These are phyloP conservation scores for Neocatenulostroma microsporum DNA, from an alignment of 2,329 filamentous ascomycete species.

Conservation along the genomic window DNA sequence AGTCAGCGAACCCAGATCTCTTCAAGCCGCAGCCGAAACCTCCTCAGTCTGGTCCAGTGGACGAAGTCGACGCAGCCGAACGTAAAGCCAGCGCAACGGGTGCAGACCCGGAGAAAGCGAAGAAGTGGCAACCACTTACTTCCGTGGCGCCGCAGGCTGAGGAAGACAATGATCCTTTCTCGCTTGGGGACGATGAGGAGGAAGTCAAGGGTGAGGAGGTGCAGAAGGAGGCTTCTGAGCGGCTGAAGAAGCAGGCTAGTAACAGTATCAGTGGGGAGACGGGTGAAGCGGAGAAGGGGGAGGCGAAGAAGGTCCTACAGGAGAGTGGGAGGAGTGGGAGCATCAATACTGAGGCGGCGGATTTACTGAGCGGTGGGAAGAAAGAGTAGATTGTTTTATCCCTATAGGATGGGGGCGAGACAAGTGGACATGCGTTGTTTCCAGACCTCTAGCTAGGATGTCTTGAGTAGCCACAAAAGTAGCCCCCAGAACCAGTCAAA, in stretches of 20 bases:
- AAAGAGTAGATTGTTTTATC: slow-evolving; percentile 12
- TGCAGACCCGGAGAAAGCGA: slow-evolving; percentile 48
- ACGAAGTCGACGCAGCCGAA: slow-evolving; percentile 73
- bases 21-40: slow-evolving; percentile 61
- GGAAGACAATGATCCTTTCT: slow-evolving; percentile 90
- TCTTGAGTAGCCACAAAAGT: too few relatives aligned
- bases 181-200: slow-evolving; percentile 90
- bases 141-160: slow-evolving; percentile 72
- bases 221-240: slow-evolving; percentile 45
- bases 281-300: slow-evolving; percentile 1
- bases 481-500: too few relatives aligned
- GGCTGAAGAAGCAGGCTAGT: slow-evolving; percentile 43
- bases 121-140: slow-evolving; percentile 96
- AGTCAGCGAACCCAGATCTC: slow-evolving; percentile 67
- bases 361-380: slow-evolving; percentile 32
- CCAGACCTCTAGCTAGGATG: too few relatives aligned
- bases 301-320: slow-evolving; percentile 23
- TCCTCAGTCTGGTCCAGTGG: slow-evolving; percentile 55
- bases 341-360: slow-evolving; percentile 41
- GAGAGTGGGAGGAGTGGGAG: slow-evolving; percentile 36
- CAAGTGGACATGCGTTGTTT: too few relatives aligned
- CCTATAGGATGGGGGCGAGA: too few relatives aligned
- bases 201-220: slow-evolving; percentile 59
- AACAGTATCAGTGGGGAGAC: slow-evolving; percentile 44
- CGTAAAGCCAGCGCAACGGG: slow-evolving; percentile 31